Conservation (phyloP, 2,329 filamentous ascomycete genomes). For the Grosmannia huntii region DNA sequence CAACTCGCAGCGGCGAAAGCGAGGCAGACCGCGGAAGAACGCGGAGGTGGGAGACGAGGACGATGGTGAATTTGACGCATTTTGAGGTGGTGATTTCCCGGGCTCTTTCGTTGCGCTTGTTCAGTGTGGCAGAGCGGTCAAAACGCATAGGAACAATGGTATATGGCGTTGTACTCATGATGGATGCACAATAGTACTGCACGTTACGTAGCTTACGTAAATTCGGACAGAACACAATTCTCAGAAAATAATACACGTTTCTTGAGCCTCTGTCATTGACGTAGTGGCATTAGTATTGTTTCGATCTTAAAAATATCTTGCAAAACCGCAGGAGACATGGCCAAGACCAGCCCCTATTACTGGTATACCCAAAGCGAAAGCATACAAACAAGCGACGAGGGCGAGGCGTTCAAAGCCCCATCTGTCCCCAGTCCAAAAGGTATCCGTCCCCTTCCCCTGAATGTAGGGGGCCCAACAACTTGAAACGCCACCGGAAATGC, state of each 20-base stretch:
- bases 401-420: not conserved
- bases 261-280: not conserved
- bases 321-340: not conserved
- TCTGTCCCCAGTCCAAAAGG: not conserved
- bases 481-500: conserved; percentile 3
- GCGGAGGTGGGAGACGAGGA: conserved; percentile 22
- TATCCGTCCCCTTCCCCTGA: not conserved
- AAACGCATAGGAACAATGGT: not conserved
- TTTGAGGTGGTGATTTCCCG: not conserved
- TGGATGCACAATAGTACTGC: not conserved
- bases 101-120: not conserved
- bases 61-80: conserved; percentile 14
- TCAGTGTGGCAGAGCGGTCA: not conserved
- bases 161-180: not conserved
- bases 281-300: not conserved
- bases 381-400: not conserved
- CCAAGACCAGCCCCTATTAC: not conserved
- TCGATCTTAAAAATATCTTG: not conserved
- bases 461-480: not conserved
- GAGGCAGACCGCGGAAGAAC: conserved; percentile 39
- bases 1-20: conserved; percentile 32
- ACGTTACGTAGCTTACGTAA: not conserved
- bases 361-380: not conserved
- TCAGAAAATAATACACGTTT: not conserved
- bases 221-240: not conserved